phyloP scores from a whole-genome alignment of 495 filamentous ascomycete species.

The Aspergillus nidulans region DNA sequence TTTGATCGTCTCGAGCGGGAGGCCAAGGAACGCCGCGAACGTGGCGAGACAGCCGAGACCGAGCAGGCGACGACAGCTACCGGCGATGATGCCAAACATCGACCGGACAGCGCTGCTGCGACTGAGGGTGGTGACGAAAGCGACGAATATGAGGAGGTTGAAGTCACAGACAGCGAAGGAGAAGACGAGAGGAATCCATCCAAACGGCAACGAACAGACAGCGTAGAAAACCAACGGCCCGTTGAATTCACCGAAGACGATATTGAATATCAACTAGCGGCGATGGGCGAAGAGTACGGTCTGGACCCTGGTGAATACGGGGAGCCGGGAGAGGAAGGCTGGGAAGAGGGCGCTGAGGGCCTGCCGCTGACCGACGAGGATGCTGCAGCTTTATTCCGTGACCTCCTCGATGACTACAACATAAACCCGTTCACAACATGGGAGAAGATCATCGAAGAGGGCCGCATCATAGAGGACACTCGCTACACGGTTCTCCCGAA shows the following conservation, averaged over 20 bases:
- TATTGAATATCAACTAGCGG: constrained; percentile 84
- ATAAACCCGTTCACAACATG: constrained; percentile 89
- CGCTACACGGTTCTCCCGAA: constrained; percentile 79
- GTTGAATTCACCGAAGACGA: constrained; percentile 94
- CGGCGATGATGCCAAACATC: constrained; percentile 2
- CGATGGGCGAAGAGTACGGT: constrained; percentile 78
- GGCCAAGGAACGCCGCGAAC: constrained; percentile 41
- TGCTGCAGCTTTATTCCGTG: constrained; percentile 70
- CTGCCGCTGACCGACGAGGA: constrained; percentile 64
- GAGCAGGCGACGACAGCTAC: constrained; percentile 6
- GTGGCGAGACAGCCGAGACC: constrained; percentile 33
- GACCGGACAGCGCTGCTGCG: constrained; percentile 3
- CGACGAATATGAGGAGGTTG: constrained; percentile 83
- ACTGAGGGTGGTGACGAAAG: constrained; percentile 35
- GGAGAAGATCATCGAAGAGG: constrained; percentile 81
- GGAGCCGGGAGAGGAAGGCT: constrained; percentile 56
- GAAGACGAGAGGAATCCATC: constrained; percentile 48
- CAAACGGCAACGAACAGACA: constrained; percentile 66
- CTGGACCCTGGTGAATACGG: constrained; percentile 69
- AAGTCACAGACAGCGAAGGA: constrained; percentile 70
- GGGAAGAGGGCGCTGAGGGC: constrained; percentile 68
- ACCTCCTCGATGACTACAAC: constrained; percentile 74
- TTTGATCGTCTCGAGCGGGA: constrained; percentile 56
- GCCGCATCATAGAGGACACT: constrained; percentile 76
- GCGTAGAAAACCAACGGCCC: constrained; percentile 49